Evolutionary conservation across 78 protist species (phyloP).

Genomic region (Blattamonas nauphoetae): DNA sequence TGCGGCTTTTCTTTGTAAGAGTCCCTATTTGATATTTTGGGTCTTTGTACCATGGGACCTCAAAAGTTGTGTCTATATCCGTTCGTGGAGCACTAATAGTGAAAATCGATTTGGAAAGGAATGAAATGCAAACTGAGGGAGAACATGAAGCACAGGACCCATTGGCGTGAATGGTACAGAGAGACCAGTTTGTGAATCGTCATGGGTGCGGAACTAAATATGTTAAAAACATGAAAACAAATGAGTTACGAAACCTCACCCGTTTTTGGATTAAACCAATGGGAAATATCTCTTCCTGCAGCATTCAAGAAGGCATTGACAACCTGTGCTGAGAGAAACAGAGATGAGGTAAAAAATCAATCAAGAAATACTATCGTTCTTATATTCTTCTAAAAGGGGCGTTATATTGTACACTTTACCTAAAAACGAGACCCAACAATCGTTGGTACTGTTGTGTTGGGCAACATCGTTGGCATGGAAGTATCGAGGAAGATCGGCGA

Average conservation of each 20-base stretch:
- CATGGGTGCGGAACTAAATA: neutral
- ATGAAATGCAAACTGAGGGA: neutral
- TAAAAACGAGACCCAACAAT: constrained; percentile 41
- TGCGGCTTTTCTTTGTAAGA: constrained; percentile 27
- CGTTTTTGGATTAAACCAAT: constrained; percentile 49
- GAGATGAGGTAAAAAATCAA: neutral
- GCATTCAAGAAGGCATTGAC: neutral
- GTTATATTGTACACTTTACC: constrained; percentile 48
- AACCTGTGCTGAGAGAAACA: neutral
- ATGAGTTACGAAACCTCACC: neutral
- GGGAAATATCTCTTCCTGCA: constrained; percentile 55
- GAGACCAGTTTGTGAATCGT: neutral
- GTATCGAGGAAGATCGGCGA: constrained; percentile 13
- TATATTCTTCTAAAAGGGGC: constrained; percentile 3
- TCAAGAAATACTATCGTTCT: neutral
- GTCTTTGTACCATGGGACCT: constrained; percentile 57
- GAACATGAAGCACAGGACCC: constrained; percentile 15
- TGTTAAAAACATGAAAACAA: neutral
- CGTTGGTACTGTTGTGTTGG: constrained; percentile 5
- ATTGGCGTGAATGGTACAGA: constrained; percentile 16
- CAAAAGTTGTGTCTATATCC: constrained; percentile 10
- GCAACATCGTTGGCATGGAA: constrained; percentile 37
- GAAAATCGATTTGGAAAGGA: neutral
- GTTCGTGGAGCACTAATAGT: neutral
- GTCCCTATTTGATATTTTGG: constrained; percentile 25